phyloP scores from a whole-genome alignment of 2,329 filamentous ascomycete genomes.

The Botrytis aclada region DNA sequence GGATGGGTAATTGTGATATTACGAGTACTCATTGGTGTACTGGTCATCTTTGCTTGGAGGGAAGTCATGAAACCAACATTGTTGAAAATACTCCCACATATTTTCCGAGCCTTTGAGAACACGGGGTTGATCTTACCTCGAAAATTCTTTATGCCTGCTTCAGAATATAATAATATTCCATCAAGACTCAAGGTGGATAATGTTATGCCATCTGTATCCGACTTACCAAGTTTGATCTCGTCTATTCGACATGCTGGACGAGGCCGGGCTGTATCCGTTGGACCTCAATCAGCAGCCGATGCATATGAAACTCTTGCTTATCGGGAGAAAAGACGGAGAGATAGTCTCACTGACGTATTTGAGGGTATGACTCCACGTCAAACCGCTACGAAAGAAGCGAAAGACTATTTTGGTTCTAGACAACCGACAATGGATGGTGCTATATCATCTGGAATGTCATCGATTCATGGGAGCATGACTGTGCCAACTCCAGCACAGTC shows the following conservation, averaged over 20 bases:
- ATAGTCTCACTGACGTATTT: slow-evolving; percentile 45
- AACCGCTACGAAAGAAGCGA: slow-evolving; percentile 10
- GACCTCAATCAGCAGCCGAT: slow-evolving; percentile 93
- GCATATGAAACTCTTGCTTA: slow-evolving; percentile 95
- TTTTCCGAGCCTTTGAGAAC: slow-evolving; percentile 83
- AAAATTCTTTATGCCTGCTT: slow-evolving; percentile 86
- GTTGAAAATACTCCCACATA: slow-evolving; percentile 72
- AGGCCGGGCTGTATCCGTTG: slow-evolving; percentile 80
- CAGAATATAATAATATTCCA: slow-evolving; percentile 84
- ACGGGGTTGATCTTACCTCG: slow-evolving; percentile 77
- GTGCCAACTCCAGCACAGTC: slow-evolving; percentile 46
- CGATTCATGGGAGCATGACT: slow-evolving; percentile 39
- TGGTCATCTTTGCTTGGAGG: slow-evolving; percentile 85
- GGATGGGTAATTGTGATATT: slow-evolving; percentile 61
- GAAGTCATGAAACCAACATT: slow-evolving; percentile 83
- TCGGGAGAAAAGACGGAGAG: slow-evolving; percentile 66
- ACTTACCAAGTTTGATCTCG: slow-evolving; percentile 77
- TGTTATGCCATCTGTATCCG: slow-evolving; percentile 83
- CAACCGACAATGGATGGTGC: slow-evolving; percentile 28
- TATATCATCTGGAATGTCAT: slow-evolving; percentile 43
- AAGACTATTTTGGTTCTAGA: slow-evolving; percentile 22
- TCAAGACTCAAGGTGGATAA: slow-evolving; percentile 74
- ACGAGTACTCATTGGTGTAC: slow-evolving; percentile 74
- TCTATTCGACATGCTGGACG: slow-evolving; percentile 76
- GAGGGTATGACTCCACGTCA: slow-evolving; percentile 25